These are phyloP conservation scores for Alternaria atra DNA, from an alignment of 2,329 filamentous ascomycete species.

Conservation along the genomic window DNA sequence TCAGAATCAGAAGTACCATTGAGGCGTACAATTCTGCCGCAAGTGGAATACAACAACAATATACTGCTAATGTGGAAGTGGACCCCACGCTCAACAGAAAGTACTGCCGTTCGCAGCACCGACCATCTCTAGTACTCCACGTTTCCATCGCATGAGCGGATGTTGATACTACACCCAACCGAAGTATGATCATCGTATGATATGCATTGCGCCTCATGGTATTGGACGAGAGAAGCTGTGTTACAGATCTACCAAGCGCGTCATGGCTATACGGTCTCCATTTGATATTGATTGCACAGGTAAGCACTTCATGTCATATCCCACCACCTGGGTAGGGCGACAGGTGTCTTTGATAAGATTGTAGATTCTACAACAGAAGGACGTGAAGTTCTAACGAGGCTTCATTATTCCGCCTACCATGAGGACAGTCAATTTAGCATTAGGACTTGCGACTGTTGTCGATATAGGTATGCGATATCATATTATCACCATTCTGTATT, in stretches of 20 bases:
- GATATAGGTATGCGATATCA: conserved; percentile 21
- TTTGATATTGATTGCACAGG: conserved; percentile 26
- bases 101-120: conserved; percentile 9
- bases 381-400: neutral
- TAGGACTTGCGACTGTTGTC: conserved; percentile 15
- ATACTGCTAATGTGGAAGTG: conserved; percentile 1
- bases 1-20: fast-evolving
- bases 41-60: neutral
- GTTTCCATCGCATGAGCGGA: conserved; percentile 18
- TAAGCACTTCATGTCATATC: conserved; percentile 14
- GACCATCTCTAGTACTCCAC: neutral
- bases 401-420: conserved; percentile 20
- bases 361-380: neutral
- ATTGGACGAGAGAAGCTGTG: conserved; percentile 22
- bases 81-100: conserved; percentile 23
- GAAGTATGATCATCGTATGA: conserved; percentile 16
- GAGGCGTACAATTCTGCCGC: neutral
- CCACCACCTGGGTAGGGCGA: neutral
- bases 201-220: conserved; percentile 23
- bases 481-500: neutral
- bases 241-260: conserved; percentile 3
- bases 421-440: conserved; percentile 13
- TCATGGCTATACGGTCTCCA: neutral
- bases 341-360: conserved; percentile 22
- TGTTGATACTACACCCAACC: conserved; percentile 8